Evolutionary conservation across 345 rosid species (phyloP), one percentile per base, ranked within the genome.

Genomic region (Hibiscus syriacus): DNA sequence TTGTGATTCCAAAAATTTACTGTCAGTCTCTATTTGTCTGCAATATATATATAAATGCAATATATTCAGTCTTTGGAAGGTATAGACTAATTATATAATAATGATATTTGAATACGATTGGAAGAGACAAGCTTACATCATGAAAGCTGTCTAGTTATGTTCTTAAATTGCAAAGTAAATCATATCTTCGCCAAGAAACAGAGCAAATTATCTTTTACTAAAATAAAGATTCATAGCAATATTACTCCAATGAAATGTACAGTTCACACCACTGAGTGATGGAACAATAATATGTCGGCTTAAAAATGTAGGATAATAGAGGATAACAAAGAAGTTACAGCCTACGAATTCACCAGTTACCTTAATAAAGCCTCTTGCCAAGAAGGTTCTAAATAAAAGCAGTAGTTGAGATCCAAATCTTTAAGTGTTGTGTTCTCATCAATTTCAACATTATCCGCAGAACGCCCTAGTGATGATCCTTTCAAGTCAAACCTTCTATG

Each of bases 401-500:
- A 54, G 73, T 94, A 87, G 80, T 81, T 79, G 14, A 94, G 86
- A 80, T 94, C 97, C 85, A 94, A 84, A 82, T 94, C 99, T 79
- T 94, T 91, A 30, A 94, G 96, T 55, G 86, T 94, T 4, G 99
- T 94, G 80, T 83, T 89, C 78, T 89, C 99, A 48, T 94, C 97
- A 72, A 94, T 91, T 78, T 94, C 99, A 23, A 94, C 81, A 70
- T 87, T 91, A 71, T 94, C 83, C 32, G 96, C 80, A 17, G 97
- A 94, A n/a, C 95, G 96, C 59, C 97, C 99, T 4, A 91, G 69
- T 1, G 92, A 91, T 11, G 99, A 94, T 64, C 99, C 99, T 79
- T 94, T 94, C 79, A 94, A 83, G 81, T 94, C 99, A 74, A 85
- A 94, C 80, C 99, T 85, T 68, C 99, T 77, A 65, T 94, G 99